Evolutionary conservation across 805 yeast genomes (phyloP), one percentile per base, ranked within the genome.

Genomic region (Alloascoidea hylecoeti): DNA sequence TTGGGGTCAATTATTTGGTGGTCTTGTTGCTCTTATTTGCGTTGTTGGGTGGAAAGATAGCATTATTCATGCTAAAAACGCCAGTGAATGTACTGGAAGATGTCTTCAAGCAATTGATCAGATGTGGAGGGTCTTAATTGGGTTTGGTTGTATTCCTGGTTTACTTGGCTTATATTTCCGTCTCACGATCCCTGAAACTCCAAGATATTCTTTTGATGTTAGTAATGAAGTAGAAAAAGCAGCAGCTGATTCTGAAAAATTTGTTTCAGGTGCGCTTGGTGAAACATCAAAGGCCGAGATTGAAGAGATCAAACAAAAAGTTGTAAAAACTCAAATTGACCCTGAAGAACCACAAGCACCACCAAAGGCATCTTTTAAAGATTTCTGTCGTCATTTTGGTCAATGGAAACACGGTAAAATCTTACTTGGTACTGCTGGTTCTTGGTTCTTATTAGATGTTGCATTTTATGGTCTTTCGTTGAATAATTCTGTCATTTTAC

Each of bases 131-230:
- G 70, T 85, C 45, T 60, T 85, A 42, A 62, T 85, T 55, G 95
- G 96, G 52, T 70, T 88, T 46, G 95, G 96, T 56, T 76, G 83
- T 64, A 80, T 85, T 49, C 95, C 96, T 48, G 95, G 94, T 60
- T 47, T 68, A 44, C 57, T 79, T 57, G 94, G 95, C 35, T 70
- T 82, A 48, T 82, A 82, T 66, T 82, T 70, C 64, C 76, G 94
- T 72, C 72, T 82, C 62, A 82, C 94, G 43, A 82, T 82, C 57
- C 92, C 94, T 42, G 94, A 82, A 65, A 80, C 92, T 34, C 94
- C 94, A 59, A 74, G 94, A 70, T 82, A 78, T 65, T 66, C 86
- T 38, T 70, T 84, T 55, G 95, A 83, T 58, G 80, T 83, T 42
- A 58, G 70, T 37, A 70, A 70, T 48, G 74, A 73, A 49, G 63